Evolutionary conservation across 2,329 filamentous ascomycete species (phyloP).

Genomic region (Fusarium neocosmosporiellum): DNA sequence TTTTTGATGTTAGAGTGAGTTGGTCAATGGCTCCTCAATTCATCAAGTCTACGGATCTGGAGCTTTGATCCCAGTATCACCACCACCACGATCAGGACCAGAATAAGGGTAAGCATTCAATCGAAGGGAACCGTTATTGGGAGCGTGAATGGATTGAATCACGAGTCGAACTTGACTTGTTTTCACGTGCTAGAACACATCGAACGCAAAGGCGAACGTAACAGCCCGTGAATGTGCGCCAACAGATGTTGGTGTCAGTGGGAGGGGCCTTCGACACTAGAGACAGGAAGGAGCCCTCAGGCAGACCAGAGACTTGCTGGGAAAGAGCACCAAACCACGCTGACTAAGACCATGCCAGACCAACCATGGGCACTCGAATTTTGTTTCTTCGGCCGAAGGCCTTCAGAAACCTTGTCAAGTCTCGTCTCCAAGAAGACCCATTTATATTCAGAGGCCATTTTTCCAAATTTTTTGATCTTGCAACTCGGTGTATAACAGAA

Average conservation of each 20-base stretch:
- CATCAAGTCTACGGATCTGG: not conserved
- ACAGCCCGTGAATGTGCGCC: not conserved
- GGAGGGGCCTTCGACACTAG: not conserved
- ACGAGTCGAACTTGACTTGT: not conserved
- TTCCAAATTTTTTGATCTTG: not conserved
- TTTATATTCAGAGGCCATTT: not conserved
- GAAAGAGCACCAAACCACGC: not conserved
- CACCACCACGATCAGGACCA: not conserved
- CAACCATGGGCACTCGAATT: not conserved
- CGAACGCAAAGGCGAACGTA: not conserved
- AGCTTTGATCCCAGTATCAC: not conserved
- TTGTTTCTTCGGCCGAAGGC: slow-evolving; percentile 6
- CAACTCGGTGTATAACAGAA: not conserved
- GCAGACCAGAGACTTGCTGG: not conserved
- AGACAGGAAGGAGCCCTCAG: not conserved
- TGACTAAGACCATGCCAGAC: not conserved
- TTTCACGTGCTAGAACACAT: not conserved
- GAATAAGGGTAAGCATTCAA: too few species aligned
- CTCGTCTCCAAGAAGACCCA: not conserved
- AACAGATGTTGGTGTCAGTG: not conserved
- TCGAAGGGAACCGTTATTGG: too few species aligned
- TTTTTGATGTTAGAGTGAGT: not conserved
- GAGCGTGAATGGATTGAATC: not conserved
- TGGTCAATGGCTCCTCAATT: not conserved
- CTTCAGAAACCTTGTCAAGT: slow-evolving; percentile 6